Evolutionary conservation across 805 yeast species (phyloP).

Genomic region (Komagataella kurtzmanii): DNA sequence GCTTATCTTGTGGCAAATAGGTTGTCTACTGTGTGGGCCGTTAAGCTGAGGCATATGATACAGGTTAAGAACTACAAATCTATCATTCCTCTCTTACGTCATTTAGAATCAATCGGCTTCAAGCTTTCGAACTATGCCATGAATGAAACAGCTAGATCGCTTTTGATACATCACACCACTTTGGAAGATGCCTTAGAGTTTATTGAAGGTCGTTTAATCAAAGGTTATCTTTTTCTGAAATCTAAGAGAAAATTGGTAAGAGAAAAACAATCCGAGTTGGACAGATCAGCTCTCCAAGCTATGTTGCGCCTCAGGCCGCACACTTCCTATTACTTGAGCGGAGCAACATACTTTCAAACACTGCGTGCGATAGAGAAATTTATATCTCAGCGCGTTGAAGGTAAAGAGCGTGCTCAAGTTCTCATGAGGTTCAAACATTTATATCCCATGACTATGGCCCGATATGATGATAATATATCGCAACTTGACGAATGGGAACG

Average conservation of each 20-base stretch:
- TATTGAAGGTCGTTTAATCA: conserved; percentile 14
- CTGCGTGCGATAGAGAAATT: not conserved
- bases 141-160: conserved; percentile 13
- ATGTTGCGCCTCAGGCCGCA: not conserved
- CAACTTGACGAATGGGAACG: not conserved
- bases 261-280: not conserved
- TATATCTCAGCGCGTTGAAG: not conserved
- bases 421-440: not conserved
- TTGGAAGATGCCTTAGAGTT: conserved; percentile 12
- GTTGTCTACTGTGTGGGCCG: conserved; percentile 15
- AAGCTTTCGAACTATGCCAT: conserved; percentile 12
- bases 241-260: conserved; percentile 1
- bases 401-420: not conserved
- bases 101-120: conserved; percentile 9
- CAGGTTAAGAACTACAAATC: conserved; percentile 10
- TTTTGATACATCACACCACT: conserved; percentile 9
- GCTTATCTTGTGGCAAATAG: conserved; percentile 5
- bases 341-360: not conserved
- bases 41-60: conserved; percentile 13
- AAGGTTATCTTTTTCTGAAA: conserved; percentile 7
- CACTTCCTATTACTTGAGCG: not conserved
- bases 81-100: conserved; percentile 6
- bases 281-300: not conserved
- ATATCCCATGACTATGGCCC: not conserved
- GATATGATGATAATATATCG: not conserved